phyloP scores from a whole-genome alignment of 164 flowering plant species.

The Hamamelis virginiana region DNA sequence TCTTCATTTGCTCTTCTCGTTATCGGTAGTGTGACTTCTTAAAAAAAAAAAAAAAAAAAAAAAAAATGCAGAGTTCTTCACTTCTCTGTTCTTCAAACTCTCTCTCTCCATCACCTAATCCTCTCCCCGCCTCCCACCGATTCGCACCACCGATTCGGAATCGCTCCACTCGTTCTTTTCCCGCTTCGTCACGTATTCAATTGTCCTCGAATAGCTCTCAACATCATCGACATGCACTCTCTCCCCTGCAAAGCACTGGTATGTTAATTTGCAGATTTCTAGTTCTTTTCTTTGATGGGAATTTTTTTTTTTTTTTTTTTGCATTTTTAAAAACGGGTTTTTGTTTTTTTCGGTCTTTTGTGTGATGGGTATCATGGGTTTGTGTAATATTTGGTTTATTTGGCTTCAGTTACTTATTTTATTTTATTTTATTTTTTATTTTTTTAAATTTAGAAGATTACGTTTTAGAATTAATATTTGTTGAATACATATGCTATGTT shows the following conservation, averaged over 20 bases:
- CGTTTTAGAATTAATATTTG: too few species aligned
- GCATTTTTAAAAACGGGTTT: too few species aligned
- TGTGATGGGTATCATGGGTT: background rate
- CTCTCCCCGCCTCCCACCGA: conserved; percentile 3
- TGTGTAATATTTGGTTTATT: background rate
- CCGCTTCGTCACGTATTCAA: conserved; percentile 4
- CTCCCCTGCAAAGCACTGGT: conserved; percentile 25
- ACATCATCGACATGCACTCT: background rate
- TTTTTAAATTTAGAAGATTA: background rate
- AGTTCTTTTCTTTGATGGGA: background rate
- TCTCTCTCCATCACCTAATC: conserved; percentile 1
- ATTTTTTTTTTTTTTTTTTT: background rate
- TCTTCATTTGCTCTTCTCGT: background rate
- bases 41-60: background rate
- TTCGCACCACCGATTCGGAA: conserved; percentile 1
- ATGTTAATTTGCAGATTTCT: background rate
- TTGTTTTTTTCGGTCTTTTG: background rate
- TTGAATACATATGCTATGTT: background rate
- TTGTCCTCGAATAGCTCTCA: background rate
- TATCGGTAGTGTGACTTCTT: background rate
- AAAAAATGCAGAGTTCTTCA: conserved; percentile 20
- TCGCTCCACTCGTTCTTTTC: background rate
- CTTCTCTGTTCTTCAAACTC: conserved; percentile 24
- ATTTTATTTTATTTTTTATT: background rate
- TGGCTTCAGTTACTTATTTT: background rate